A percentile compares a stretch with the other conserved stretches of the same genome.
These are phyloP conservation scores for Dacryopinax spathularia DNA, from an alignment of 768 basidiomycete genomes.

Conservation along the genomic window DNA sequence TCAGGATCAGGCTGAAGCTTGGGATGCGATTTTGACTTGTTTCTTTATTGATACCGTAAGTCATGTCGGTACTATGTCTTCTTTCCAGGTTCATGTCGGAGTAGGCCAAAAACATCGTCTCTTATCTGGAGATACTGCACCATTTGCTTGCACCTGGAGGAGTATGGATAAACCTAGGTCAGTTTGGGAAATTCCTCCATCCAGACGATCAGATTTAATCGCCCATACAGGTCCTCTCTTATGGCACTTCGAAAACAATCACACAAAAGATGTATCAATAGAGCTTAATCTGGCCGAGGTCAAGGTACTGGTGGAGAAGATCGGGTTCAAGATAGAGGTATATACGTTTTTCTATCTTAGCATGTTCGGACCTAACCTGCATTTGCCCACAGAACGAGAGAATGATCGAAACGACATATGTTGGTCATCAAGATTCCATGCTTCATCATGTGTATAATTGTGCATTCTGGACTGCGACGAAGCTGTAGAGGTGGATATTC, in stretches of 20 bases:
- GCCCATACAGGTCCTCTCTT: conserved; percentile 55
- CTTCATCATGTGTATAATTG: conserved; percentile 73
- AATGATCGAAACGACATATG: conserved; percentile 71
- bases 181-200: too few relatives aligned
- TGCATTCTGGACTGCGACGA: conserved; percentile 69
- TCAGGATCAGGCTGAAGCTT: conserved; percentile 51
- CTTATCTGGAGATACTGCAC: conserved; percentile 79
- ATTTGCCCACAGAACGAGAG: conserved; percentile 51
- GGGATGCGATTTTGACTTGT: conserved; percentile 85
- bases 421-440: conserved; percentile 67
- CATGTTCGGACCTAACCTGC: background rate
- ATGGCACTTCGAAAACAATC: conserved; percentile 97
- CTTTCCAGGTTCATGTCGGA: background rate
- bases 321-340: conserved; percentile 76
- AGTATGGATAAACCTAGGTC: conserved; percentile 82
- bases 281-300: conserved; percentile 86
- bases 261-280: conserved; percentile 58
- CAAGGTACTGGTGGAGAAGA: conserved; percentile 49
- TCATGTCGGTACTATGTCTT: background rate
- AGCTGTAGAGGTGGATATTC: conserved; percentile 19
- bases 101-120: conserved; percentile 82
- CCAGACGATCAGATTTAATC: too few relatives aligned
- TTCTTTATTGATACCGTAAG: conserved; percentile 93
- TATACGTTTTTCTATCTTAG: conserved; percentile 18
- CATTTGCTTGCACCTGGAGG: conserved; percentile 70